phyloP scores from a whole-genome alignment of 1,139 yeast genomes.

The Kurtzmaniella quercitrusa region DNA sequence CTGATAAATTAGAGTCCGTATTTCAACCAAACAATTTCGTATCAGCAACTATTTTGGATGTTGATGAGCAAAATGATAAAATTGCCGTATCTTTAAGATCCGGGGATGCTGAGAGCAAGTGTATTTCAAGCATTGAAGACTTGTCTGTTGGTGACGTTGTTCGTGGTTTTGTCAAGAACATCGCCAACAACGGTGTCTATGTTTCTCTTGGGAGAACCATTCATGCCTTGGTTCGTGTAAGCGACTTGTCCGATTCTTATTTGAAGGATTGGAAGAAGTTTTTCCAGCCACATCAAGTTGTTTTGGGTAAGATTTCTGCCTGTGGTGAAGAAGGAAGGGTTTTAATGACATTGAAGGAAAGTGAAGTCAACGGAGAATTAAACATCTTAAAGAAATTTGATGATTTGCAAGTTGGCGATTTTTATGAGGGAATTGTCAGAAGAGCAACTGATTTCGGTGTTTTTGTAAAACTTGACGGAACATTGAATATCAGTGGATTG shows the following conservation, averaged over 20 bases:
- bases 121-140: slow-evolving; percentile 49
- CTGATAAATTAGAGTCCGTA: slow-evolving; percentile 47
- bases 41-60: slow-evolving; percentile 54
- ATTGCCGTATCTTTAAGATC: slow-evolving; percentile 63
- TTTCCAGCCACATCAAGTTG: slow-evolving; percentile 66
- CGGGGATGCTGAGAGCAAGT: slow-evolving; percentile 48
- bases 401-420: slow-evolving; percentile 66
- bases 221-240: slow-evolving; percentile 76
- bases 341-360: slow-evolving; percentile 75
- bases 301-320: slow-evolving; percentile 68
- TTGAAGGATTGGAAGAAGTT: slow-evolving; percentile 85
- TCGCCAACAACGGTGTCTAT: slow-evolving; percentile 75
- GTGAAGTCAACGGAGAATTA: slow-evolving; percentile 70
- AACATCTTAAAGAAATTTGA: slow-evolving; percentile 53
- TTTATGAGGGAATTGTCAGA: slow-evolving; percentile 76
- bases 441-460: slow-evolving; percentile 87
- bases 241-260: slow-evolving; percentile 77
- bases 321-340: slow-evolving; percentile 64
- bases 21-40: slow-evolving; percentile 56
- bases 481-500: slow-evolving; percentile 73
- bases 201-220: slow-evolving; percentile 70
- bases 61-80: slow-evolving; percentile 55
- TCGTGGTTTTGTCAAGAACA: slow-evolving; percentile 72
- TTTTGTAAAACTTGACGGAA: slow-evolving; percentile 74
- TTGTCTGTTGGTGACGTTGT: slow-evolving; percentile 67